Evolutionary conservation across 2,329 filamentous ascomycete genomes (phyloP).

Genomic region (Cephalotrichum gorgonifer): DNA sequence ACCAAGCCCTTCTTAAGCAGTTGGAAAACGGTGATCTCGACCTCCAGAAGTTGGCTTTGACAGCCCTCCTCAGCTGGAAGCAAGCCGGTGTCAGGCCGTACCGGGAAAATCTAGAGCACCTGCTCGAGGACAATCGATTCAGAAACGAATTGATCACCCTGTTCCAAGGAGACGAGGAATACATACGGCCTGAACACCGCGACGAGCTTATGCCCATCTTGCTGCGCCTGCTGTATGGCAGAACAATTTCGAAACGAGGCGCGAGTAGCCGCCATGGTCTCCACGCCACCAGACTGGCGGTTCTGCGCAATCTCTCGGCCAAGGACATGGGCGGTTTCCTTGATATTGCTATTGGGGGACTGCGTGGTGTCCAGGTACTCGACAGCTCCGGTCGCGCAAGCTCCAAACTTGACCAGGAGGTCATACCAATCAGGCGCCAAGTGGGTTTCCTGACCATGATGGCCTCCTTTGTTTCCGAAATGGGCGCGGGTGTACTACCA

Average conservation of each 20-base stretch:
- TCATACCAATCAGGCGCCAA: conserved; percentile 66
- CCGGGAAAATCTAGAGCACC: conserved; percentile 72
- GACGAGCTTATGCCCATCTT: conserved; percentile 72
- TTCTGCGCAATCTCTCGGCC: conserved; percentile 66
- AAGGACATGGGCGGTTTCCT: conserved; percentile 73
- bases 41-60: conserved; percentile 75
- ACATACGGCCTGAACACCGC: conserved; percentile 66
- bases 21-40: conserved; percentile 84
- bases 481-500: conserved; percentile 61
- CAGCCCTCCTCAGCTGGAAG: conserved; percentile 85
- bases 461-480: conserved; percentile 72
- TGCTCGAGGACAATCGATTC: conserved; percentile 85
- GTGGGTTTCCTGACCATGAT: conserved; percentile 89
- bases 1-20: conserved; percentile 61
- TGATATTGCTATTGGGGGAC: conserved; percentile 64
- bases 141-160: conserved; percentile 90
- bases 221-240: conserved; percentile 78
- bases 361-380: conserved; percentile 51
- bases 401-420: conserved; percentile 43
- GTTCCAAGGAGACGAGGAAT: conserved; percentile 57
- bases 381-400: conserved; percentile 37
- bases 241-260: conserved; percentile 74
- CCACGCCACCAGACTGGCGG: conserved; percentile 68
- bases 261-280: conserved; percentile 68
- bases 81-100: conserved; percentile 64